Conservation (phyloP, 345 rosid genomes). For the Dovyalis caffra region DNA sequence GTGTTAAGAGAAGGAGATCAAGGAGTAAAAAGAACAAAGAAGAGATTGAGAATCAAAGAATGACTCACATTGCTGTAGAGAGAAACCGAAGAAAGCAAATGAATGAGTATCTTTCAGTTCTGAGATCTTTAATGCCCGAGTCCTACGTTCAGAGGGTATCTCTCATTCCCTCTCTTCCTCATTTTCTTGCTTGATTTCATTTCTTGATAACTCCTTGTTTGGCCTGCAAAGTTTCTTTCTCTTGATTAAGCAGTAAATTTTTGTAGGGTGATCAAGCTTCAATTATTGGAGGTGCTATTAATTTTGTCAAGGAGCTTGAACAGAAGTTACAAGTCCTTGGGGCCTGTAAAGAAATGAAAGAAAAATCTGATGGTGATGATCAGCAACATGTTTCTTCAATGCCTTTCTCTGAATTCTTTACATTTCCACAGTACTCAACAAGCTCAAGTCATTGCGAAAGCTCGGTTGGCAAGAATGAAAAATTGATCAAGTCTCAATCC, state of each 20-base stretch:
- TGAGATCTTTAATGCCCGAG: constrained; percentile 84
- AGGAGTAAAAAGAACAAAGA: constrained; percentile 69
- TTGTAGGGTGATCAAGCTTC: constrained; percentile 54
- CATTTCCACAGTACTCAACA: constrained; percentile 60
- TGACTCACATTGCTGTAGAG: constrained; percentile 98
- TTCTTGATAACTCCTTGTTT: neutral
- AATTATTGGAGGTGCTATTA: constrained; percentile 50
- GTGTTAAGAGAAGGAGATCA: constrained; percentile 59
- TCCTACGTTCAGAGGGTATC: constrained; percentile 81
- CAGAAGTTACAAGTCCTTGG: constrained; percentile 32
- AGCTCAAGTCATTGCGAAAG: constrained; percentile 18
- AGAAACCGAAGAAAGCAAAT: constrained; percentile 91
- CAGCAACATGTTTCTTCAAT: constrained; percentile 9
- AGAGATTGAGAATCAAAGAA: constrained; percentile 86
- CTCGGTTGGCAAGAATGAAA: constrained; percentile 22
- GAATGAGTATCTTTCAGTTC: constrained; percentile 80
- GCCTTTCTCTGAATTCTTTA: constrained; percentile 62
- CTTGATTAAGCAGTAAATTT: neutral
- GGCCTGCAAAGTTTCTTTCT: neutral
- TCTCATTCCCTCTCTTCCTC: neutral
- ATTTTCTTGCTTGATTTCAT: neutral
- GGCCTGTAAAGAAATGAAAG: constrained; percentile 31
- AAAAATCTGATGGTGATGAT: constrained; percentile 23
- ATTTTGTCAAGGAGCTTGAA: constrained; percentile 51
- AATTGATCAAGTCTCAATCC: neutral